Evolutionary conservation across 495 filamentous ascomycete genomes (phyloP).

Genomic region (Chaetomidium leptoderma): DNA sequence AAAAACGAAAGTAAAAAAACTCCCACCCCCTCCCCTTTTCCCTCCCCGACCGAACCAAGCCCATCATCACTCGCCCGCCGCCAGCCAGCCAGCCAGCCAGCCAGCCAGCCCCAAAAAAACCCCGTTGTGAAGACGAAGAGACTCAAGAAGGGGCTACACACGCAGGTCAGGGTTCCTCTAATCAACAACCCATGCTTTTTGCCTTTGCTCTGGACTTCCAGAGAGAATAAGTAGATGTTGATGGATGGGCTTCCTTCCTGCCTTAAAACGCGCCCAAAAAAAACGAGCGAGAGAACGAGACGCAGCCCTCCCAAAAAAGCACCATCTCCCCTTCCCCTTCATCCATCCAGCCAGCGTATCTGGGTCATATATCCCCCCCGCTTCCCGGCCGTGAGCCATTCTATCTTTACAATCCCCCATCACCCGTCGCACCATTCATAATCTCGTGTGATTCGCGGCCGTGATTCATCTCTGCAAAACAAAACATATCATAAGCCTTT

Average conservation of each 20-base stretch:
- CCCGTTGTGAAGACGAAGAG: not conserved
- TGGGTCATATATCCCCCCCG: not conserved
- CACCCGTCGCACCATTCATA: not conserved
- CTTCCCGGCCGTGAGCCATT: constrained; percentile 5
- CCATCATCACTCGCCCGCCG: not conserved
- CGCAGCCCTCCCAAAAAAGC: not conserved
- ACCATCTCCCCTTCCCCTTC: not conserved
- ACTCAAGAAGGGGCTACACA: not conserved
- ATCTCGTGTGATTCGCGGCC: not conserved
- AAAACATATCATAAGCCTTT: constrained; percentile 15
- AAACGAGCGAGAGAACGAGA: too few species aligned
- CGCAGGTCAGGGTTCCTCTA: too few species aligned
- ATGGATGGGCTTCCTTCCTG: not conserved
- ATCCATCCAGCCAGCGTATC: not conserved
- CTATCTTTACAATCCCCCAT: constrained; percentile 1
- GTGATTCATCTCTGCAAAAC: not conserved
- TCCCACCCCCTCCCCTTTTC: not conserved
- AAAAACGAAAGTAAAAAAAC: not conserved
- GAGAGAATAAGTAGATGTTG: not conserved
- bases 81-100: not conserved
- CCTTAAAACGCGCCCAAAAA: too few species aligned
- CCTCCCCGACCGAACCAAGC: not conserved
- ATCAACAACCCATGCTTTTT: not conserved
- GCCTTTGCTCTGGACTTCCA: too few species aligned
- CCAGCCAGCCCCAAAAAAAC: not conserved